Base-by-base conservation (phyloP, 192 early-diverging fungal species). In the Gamsiella multidivaricata region DNA sequence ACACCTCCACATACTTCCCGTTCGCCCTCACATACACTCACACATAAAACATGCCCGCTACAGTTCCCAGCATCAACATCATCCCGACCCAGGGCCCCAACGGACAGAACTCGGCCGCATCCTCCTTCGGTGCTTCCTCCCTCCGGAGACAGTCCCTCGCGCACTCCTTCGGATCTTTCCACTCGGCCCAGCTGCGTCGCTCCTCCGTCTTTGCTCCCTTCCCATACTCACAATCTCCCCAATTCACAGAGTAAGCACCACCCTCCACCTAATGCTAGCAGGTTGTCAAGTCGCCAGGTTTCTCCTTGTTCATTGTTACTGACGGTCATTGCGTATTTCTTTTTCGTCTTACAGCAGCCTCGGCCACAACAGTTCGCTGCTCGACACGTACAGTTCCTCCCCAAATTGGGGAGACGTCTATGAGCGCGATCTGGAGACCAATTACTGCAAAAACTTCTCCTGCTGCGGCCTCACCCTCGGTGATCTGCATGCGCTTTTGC, bases 361-460 rank as follows among this genome's bases (percentile, higher is more conserved):
- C 7, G 23, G 46, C 42, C 63, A 67, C 34, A 37, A 41, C 28
- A 20, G 20, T 17, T 20, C 51, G 3, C 47, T 78, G 18, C 54
- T 47, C 25, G 74, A 78, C 54, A 9, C 69, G 20, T 78, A 78
- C 41, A 62, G 64, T 32, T 78, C 54, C 7, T 69, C 65, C 3
- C 61, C 74, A 42, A 62, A 47, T 28, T 28, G 37, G 11, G 74
- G 65, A 33, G 74, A 78, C 54, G 66, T 78, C 23, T 78, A 78
- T 23, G 65, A 88, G 31, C 89, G 87, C 64, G 91, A 91, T 57
- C 87, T 97, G 10, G 96, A 98, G 79, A 91, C 91, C 81, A 86
- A 88, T 52, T 98, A 95, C 81, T 97, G 95, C 83, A 93, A 93
- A 81, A 94, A 98, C 89, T 98, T 97, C 71, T 87, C 87, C 54